Percentiles rank a stretch among this genome's conserved stretches.
These are phyloP conservation scores for Erodium moschatum DNA, from an alignment of 441 rosid genomes.

Conservation along the genomic window DNA sequence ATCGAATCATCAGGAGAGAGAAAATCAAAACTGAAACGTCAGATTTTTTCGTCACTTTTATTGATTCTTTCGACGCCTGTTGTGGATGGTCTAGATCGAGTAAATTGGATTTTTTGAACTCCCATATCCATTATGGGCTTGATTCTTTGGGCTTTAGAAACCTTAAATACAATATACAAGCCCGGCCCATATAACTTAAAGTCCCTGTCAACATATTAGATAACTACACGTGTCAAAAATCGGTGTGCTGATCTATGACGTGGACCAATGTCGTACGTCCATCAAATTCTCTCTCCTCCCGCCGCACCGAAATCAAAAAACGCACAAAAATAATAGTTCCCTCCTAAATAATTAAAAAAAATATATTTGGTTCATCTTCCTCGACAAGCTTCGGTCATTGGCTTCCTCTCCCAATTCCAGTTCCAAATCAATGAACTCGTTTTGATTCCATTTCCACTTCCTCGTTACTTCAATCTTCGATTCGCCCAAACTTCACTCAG, in stretches of 20 bases:
- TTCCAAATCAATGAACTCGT: not conserved
- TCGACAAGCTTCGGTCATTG: constrained; percentile 18
- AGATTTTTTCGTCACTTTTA: too few species aligned
- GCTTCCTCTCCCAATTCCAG: not conserved
- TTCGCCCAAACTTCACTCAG: not conserved
- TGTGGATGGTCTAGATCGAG: too few species aligned
- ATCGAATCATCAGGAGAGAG: too few species aligned
- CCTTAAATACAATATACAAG: not conserved
- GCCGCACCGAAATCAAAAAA: constrained; percentile 20
- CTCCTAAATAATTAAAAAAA: constrained; percentile 14
- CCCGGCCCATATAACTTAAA: not conserved
- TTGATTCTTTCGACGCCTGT: too few species aligned
- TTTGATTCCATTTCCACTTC: not conserved
- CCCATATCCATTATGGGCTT: too few species aligned
- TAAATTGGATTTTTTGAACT: too few species aligned
- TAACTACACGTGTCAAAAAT: not conserved
- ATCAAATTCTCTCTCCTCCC: constrained; percentile 33
- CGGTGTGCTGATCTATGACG: constrained; percentile 1
- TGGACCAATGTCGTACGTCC: constrained; percentile 13
- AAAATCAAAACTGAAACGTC: too few species aligned
- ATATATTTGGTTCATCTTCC: constrained; percentile 21
- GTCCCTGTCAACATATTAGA: not conserved
- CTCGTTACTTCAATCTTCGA: not conserved
- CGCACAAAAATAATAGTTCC: constrained; percentile 18
- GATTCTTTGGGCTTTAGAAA: not conserved